Evolutionary conservation across 495 filamentous ascomycete genomes (phyloP), one percentile per base, ranked within the genome.

Genomic region (Neurospora sp.): DNA sequence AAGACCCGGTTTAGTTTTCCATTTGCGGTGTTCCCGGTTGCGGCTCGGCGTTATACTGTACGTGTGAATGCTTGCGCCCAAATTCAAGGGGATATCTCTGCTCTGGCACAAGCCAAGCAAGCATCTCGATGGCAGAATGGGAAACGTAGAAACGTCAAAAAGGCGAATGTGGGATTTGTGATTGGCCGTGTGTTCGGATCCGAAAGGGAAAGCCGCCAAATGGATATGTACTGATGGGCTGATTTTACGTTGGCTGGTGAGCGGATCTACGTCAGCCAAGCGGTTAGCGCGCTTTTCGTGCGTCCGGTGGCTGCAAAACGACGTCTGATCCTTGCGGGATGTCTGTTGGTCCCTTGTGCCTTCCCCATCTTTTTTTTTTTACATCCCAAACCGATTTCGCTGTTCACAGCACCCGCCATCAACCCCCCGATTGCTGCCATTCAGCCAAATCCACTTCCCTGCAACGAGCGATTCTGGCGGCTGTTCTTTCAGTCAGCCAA

Each of bases 191-290:
- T 62, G 54, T 62, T 62, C 54, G 15, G 54, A 62, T 34, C 54
- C 54, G 54, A 62, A 62, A 62, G 54, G 54, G 54, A 31, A 62
- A 62, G 54, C 54, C 48, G 69, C 70, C 59, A 70, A 71, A 62
- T 59, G 17, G 36, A 69, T 59, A 69, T 62, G 66, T 39, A 39
- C 70, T 48, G 70, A 76, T 77, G 76, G 69, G 43, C 76, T 77
- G 76, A 77, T 77, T 77, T 77, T 76, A 37, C 59, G 70, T 74
- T 71, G 70, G 43, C 45, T 70, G 37, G 38, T 70, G 42, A 62
- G 28, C 39, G 34, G 71, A 28, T n/a, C 4, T 73, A 78, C 75
- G 70, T 78, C 54, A 43, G 77, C 77, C 77, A 74, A 78, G 77
- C 28, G 40, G 34, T 43, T 74, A 74, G 74, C 62, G 71, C 59